These are phyloP conservation scores for Grifola frondosa DNA, from an alignment of 1,284 basidiomycete species.

Conservation along the genomic window DNA sequence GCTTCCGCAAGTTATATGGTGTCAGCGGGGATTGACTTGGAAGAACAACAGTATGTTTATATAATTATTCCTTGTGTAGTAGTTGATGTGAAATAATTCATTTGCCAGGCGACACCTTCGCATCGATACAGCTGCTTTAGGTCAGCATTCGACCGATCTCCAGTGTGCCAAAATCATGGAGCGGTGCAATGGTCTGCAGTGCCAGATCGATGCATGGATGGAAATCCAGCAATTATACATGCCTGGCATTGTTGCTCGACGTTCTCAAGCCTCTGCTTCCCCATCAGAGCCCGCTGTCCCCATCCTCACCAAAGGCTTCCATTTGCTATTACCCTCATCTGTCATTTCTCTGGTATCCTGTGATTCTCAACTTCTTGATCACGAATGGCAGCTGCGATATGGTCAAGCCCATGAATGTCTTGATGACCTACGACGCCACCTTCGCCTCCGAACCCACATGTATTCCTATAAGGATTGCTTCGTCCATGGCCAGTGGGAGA, in stretches of 20 bases:
- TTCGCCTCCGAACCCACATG: background rate
- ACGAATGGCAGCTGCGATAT: constrained; percentile 29
- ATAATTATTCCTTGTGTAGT: background rate
- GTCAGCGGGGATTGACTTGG: background rate
- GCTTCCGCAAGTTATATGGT: background rate
- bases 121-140: background rate
- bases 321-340: too few relatives aligned
- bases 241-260: background rate
- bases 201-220: background rate
- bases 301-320: too few relatives aligned
- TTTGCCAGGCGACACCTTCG: background rate
- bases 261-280: too few relatives aligned
- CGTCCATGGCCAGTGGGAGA: constrained; percentile 1
- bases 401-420: constrained; percentile 28
- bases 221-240: constrained; percentile 1
- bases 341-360: too few relatives aligned
- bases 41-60: background rate
- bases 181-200: background rate
- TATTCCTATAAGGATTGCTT: constrained; percentile 4
- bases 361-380: background rate
- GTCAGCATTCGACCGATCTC: background rate
- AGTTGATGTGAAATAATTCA: background rate
- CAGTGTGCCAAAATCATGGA: background rate
- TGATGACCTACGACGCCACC: constrained; percentile 22
- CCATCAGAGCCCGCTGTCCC: too few relatives aligned